A percentile compares a stretch with the other conserved stretches of the same genome.
These are phyloP conservation scores for Massospora cicadina DNA, from an alignment of 371 early-diverging fungal genomes.

Conservation along the genomic window DNA sequence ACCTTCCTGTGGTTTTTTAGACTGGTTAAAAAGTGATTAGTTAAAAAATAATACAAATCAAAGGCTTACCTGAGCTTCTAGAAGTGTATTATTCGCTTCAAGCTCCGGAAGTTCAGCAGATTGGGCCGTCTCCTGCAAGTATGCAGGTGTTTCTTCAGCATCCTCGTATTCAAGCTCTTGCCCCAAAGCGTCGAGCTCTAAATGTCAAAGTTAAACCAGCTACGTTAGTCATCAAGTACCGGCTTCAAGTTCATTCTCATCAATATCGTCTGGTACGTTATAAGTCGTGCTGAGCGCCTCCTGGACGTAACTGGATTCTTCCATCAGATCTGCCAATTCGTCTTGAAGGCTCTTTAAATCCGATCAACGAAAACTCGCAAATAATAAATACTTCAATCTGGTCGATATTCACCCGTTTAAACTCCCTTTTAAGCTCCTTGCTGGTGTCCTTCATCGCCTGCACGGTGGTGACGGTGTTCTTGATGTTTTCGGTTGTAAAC, in stretches of 20 bases:
- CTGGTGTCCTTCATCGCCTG: slow-evolving; percentile 89
- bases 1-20: neutral
- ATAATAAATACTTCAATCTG: slow-evolving; percentile 63
- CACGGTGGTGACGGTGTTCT: slow-evolving; percentile 78
- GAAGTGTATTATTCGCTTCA: neutral
- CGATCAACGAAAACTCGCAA: neutral
- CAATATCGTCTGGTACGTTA: slow-evolving; percentile 81
- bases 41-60: neutral
- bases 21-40: neutral
- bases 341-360: slow-evolving; percentile 66
- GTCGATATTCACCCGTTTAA: slow-evolving; percentile 78
- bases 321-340: slow-evolving; percentile 91
- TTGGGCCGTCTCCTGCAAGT: slow-evolving; percentile 27
- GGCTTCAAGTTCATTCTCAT: slow-evolving; percentile 92
- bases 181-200: slow-evolving; percentile 86
- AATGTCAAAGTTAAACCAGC: neutral
- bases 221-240: slow-evolving; percentile 22
- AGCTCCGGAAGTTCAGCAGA: neutral
- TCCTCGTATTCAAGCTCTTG: slow-evolving; percentile 73
- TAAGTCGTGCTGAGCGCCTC: slow-evolving; percentile 81
- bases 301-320: slow-evolving; percentile 88
- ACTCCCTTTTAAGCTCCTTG: slow-evolving; percentile 84
- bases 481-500: slow-evolving; percentile 86
- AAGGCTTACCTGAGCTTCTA: neutral
- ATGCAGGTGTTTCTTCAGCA: slow-evolving; percentile 53